Conservation (phyloP, 345 rosid genomes). For the Brassica incana region DNA sequence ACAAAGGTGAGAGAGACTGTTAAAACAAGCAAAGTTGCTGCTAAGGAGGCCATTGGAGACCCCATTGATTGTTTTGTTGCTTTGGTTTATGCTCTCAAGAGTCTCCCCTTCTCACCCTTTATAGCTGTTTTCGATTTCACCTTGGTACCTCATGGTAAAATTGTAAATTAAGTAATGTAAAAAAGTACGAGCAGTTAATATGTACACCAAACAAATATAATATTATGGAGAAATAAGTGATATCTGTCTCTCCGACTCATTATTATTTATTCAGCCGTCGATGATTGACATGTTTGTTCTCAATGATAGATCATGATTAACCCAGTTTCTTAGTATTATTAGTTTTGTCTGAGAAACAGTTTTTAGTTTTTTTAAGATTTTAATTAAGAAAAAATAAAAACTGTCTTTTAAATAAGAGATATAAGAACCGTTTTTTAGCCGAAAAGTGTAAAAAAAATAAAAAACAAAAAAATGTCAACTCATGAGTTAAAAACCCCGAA, state of each 20-base stretch:
- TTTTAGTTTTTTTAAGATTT: too few species aligned
- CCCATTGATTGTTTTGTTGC: conserved; percentile 32
- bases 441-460: too few species aligned
- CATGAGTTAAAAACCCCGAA: too few species aligned
- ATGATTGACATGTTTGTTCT: not conserved
- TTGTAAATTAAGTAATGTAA: conserved; percentile 11
- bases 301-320: too few species aligned
- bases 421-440: too few species aligned
- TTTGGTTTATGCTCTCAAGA: conserved; percentile 18
- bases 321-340: too few species aligned
- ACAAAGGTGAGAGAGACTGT: conserved; percentile 35
- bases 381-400: too few species aligned
- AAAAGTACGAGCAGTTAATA: conserved; percentile 14
- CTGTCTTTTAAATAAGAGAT: too few species aligned
- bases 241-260: not conserved
- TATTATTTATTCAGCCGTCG: not conserved
- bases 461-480: too few species aligned
- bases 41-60: conserved; percentile 42
- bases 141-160: conserved; percentile 15
- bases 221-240: conserved; percentile 21
- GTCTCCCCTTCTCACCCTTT: conserved; percentile 31
- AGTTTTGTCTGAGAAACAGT: too few species aligned
- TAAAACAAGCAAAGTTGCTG: conserved; percentile 34
- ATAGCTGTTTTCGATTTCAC: conserved; percentile 26
- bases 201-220: conserved; percentile 22